A percentile compares a stretch with the other conserved stretches of the same genome.
Evolutionary conservation across 2,329 filamentous ascomycete species (phyloP).

Genomic region (Talaromyces sp.): DNA sequence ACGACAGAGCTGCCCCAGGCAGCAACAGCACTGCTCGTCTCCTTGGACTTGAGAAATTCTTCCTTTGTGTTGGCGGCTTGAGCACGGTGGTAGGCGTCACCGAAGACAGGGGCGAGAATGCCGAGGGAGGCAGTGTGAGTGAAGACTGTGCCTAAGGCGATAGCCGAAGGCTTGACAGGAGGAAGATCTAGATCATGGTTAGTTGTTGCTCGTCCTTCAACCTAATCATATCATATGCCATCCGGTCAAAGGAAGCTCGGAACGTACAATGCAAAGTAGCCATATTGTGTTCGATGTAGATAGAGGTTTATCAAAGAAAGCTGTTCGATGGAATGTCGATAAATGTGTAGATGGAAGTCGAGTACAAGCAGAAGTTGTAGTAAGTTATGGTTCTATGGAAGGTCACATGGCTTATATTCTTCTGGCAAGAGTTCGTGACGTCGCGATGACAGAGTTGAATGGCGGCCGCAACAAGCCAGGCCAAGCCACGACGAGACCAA

Average conservation of each 20-base stretch:
- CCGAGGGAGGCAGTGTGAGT: slow-evolving; percentile 88
- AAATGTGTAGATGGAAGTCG: not conserved
- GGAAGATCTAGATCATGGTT: slow-evolving; percentile 54
- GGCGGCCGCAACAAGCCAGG: not conserved
- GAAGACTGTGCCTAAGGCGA: slow-evolving; percentile 92
- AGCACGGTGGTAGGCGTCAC: slow-evolving; percentile 88
- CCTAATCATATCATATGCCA: no score
- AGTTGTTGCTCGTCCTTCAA: slow-evolving; percentile 1
- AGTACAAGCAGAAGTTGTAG: not conserved
- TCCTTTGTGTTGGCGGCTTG: slow-evolving; percentile 91
- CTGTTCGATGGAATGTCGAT: not conserved
- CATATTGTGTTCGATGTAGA: slow-evolving; percentile 3
- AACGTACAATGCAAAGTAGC: slow-evolving; percentile 15
- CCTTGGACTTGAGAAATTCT: slow-evolving; percentile 91
- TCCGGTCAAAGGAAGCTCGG: not conserved
- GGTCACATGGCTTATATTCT: slow-evolving; percentile 12
- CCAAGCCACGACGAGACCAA: not conserved
- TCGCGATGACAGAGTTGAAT: slow-evolving; percentile 13
- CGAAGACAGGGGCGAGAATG: slow-evolving; percentile 83
- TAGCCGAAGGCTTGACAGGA: slow-evolving; percentile 94
- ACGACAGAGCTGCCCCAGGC: slow-evolving; percentile 87
- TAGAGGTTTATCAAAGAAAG: not conserved
- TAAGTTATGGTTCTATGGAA: not conserved
- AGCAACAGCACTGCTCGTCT: slow-evolving; percentile 78
- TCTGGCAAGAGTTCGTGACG: slow-evolving; percentile 7